These are phyloP conservation scores for Solanum paucissectum DNA, from an alignment of 257 asterid species.

Conservation along the genomic window DNA sequence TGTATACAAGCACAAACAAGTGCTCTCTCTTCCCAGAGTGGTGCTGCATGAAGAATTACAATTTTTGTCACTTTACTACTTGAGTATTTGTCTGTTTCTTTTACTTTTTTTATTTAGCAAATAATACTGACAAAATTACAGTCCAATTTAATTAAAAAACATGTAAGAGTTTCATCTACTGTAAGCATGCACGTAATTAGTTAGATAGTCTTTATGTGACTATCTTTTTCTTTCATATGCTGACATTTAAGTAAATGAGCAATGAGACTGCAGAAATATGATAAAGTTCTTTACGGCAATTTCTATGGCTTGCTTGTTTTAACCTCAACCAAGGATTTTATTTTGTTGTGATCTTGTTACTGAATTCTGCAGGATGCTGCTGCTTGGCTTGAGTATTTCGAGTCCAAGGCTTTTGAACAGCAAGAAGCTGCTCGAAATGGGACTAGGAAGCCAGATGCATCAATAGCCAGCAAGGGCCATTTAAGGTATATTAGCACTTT, in stretches of 20 bases:
- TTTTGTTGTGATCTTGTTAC: background rate
- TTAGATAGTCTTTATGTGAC: background rate
- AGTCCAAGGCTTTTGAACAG: conserved; percentile 95
- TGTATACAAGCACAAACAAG: background rate
- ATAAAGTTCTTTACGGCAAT: background rate
- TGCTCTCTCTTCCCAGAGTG: background rate
- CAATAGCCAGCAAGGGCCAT: conserved; percentile 98
- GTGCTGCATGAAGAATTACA: background rate
- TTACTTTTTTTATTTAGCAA: background rate
- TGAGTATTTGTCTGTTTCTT: background rate
- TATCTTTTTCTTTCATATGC: background rate
- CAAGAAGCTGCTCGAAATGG: conserved; percentile 95
- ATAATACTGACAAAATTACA: background rate
- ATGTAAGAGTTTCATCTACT: background rate
- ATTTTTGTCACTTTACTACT: background rate
- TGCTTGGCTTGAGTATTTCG: conserved; percentile 98
- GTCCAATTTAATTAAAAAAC: background rate
- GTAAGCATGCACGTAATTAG: background rate
- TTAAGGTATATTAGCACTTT: conserved; percentile 53
- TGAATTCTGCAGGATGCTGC: conserved; percentile 81
- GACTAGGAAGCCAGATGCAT: conserved; percentile 85
- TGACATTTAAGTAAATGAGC: background rate
- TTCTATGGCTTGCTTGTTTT: background rate
- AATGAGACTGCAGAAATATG: background rate
- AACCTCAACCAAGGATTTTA: background rate